Evolutionary conservation across 495 filamentous ascomycete genomes (phyloP), one percentile per base, ranked within the genome.

Genomic region (Lichenothelia convexa): DNA sequence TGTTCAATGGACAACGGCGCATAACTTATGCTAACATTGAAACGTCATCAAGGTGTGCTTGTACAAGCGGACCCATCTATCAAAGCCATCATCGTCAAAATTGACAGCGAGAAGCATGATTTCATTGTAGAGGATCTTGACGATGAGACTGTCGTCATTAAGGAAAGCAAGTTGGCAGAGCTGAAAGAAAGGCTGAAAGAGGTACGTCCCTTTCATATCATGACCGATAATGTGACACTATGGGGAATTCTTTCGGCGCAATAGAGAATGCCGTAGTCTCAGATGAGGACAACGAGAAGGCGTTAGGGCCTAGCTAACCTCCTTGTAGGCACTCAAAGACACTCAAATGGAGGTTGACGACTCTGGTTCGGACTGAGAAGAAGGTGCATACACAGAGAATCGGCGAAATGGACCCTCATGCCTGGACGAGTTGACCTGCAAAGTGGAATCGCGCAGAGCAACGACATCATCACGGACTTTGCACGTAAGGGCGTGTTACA

Each of bases 21-120:
- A n/a, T n/a, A n/a, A n/a, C n/a, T n/a, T 9, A 33, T 33, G 9
- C 31, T 33, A 33, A 9, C 9, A 9, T 33, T 18, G 9, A 7
- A 33, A 33, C 31, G 16, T 26, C 11, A 9, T 8, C 3, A 29
- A 61, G 57, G 57, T 35, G 51, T 56, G 7, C 45, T 61, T 16
- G 48, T 61, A 22, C 49, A 59, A 39, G 56, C 78, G 39, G 78
- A 65, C 30, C 73, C 76, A 4, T 78, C 74, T 30, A 78, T 81
- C 57, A 80, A 79, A 53, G 73, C 77, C 26, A 79, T 81, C 50
- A 72, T 82, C 45, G 59, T 72, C 26, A 78, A 78, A 41, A 78
- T 81, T 56, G 73, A 82, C 44, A 60, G 64, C 36, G 65, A 73
- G 40, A 53, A 61, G 39, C 70, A 80, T 48, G 75, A 76, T 43